Percentiles rank a stretch among this genome's conserved stretches.
Evolutionary conservation across 106 monocot genomes (phyloP).

Genomic region (Gastrodia elata): DNA sequence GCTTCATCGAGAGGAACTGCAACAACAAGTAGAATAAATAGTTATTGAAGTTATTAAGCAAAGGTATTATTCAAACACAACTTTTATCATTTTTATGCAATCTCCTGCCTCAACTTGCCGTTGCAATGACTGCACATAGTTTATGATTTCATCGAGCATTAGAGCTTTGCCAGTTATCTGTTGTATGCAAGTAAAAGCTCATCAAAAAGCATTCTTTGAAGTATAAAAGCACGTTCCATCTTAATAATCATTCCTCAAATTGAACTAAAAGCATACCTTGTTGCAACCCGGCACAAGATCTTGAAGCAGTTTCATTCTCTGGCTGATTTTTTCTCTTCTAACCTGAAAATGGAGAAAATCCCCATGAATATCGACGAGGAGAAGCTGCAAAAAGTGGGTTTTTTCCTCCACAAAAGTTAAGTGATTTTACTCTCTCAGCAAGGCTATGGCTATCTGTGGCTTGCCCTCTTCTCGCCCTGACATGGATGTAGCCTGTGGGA

Average conservation of each 20-base stretch:
- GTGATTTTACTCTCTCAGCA: conserved; percentile 4
- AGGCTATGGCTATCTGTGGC: conserved; percentile 11
- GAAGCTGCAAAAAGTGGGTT: neutral
- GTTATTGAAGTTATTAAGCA: neutral
- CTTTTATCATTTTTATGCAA: no score
- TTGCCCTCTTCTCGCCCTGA: conserved; percentile 14
- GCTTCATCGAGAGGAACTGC: conserved; percentile 81
- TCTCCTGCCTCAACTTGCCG: conserved; percentile 30
- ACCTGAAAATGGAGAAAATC: conserved; percentile 5
- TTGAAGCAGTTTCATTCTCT: conserved; percentile 38
- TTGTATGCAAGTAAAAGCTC: neutral
- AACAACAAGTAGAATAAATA: neutral
- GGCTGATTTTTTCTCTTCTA: conserved; percentile 30
- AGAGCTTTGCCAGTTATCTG: conserved; percentile 41
- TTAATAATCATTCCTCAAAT: neutral
- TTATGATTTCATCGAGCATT: conserved; percentile 55
- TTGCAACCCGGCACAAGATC: conserved; percentile 43
- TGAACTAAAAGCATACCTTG: conserved; percentile 18
- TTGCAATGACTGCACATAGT: conserved; percentile 50
- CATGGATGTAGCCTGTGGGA: conserved; percentile 10
- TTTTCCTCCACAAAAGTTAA: neutral
- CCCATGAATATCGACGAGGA: neutral
- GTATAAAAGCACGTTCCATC: neutral
- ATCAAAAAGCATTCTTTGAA: neutral
- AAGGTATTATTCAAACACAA: neutral